Evolutionary conservation across 768 basidiomycete species (phyloP), one percentile per base, ranked within the genome.

Genomic region (Tylopilus sp.): DNA sequence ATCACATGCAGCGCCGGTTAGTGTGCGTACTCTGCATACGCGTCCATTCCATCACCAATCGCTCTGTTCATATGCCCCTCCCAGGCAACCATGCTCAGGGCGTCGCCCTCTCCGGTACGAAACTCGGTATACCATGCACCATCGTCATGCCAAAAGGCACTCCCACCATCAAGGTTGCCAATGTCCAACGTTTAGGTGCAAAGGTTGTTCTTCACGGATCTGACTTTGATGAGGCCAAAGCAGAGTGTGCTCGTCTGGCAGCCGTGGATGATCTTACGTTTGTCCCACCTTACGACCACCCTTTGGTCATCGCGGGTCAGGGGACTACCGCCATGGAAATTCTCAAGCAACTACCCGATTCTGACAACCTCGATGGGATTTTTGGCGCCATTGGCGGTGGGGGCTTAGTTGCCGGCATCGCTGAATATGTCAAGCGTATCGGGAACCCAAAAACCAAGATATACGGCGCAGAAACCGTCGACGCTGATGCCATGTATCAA

Each of bases 51-150:
- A 20, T 39, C 31, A 0, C 11, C 12, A 13, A 33, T 3, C 43
- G 22, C 25, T 51, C 58, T 35, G 38, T 35, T 30, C 30, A 30
- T 44, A 28, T 44, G 3, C 25, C 33, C 33, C 13, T 50, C 40
- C 4, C 67, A 98, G 97, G 97, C 23, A 99, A 99, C 64, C 97
- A 99, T 69, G 97, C 97, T 0, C 97, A 99, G 69, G 97, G 97
- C 22, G 97, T 99, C 44, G 97, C 97, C 3, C 79, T 98, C 43
- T 94, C 97, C n/a, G 92, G 95, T 11, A 71, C 83, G 41, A 82
- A 85, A 50, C 81, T 99, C 25, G 80, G 79, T 30, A 88, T 98
- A 53, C 93, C 97, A 4, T 97, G 93, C 57, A 98, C 94, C n/a
- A 98, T 99, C 62, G 92, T 99, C 55, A 98, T 99, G 97, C 97